These are phyloP conservation scores for Aspergillus sp. DNA, from an alignment of 2,329 filamentous ascomycete genomes.

Conservation along the genomic window DNA sequence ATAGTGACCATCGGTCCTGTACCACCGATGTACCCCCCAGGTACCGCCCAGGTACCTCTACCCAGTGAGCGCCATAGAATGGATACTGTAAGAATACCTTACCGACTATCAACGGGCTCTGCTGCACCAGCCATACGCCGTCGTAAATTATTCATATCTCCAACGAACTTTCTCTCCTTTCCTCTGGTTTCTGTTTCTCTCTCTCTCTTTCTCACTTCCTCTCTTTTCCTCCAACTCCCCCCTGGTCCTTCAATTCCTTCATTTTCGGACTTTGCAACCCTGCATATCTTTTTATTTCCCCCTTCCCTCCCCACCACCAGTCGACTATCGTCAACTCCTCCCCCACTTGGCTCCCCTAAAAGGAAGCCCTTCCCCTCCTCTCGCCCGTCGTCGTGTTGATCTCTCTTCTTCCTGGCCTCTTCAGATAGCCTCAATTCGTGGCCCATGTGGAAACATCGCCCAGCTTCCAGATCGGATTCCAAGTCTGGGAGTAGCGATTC, in stretches of 20 bases:
- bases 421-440: constrained; percentile 10
- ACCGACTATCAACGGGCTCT: constrained; percentile 15
- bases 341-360: constrained; percentile 6
- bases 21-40: too few relatives aligned
- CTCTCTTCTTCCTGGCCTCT: constrained; percentile 5
- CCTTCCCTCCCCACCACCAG: constrained; percentile 1
- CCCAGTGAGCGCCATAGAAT: too few relatives aligned
- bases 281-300: neutral
- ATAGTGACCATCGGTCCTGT: too few relatives aligned
- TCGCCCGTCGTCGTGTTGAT: neutral
- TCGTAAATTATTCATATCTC: constrained; percentile 20
- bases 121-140: constrained; percentile 14
- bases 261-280: too few relatives aligned
- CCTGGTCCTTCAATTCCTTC: constrained; percentile 1
- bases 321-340: constrained; percentile 2
- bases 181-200: constrained; percentile 4
- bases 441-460: constrained; percentile 42
- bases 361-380: neutral
- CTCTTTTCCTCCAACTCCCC: constrained; percentile 6
- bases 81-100: neutral
- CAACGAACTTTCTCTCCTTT: constrained; percentile 13
- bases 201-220: constrained; percentile 5
- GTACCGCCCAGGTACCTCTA: too few relatives aligned
- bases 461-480: constrained; percentile 39
- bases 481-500: constrained; percentile 35